phyloP scores from a whole-genome alignment of 139 green algal genomes.

The Coelastrella sp. region DNA sequence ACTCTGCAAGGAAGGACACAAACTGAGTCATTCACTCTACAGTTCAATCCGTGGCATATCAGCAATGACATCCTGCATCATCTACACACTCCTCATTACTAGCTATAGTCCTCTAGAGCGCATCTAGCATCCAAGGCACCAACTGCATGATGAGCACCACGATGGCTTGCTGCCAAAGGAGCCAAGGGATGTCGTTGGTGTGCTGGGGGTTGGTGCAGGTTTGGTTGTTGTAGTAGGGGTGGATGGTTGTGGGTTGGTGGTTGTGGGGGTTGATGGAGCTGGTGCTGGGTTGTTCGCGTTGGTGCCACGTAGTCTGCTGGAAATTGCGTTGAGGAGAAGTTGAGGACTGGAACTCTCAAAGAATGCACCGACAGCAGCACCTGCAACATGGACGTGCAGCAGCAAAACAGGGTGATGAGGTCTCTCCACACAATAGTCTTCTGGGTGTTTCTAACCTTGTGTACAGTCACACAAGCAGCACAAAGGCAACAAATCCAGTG shows the following conservation, averaged over 20 bases:
- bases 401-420: too few relatives aligned
- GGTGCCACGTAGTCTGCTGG: slow-evolving; percentile 28
- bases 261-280: neutral
- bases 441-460: too few relatives aligned
- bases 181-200: neutral
- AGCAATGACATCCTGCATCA: too few relatives aligned
- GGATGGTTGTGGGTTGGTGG: neutral
- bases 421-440: too few relatives aligned
- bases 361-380: slow-evolving; percentile 25
- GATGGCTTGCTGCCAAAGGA: slow-evolving; percentile 13
- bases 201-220: neutral
- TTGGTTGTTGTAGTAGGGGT: neutral
- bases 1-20: too few relatives aligned
- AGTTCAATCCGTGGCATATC: too few relatives aligned
- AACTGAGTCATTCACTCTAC: too few relatives aligned
- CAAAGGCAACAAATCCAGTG: too few relatives aligned
- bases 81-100: too few relatives aligned
- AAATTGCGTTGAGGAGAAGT: slow-evolving; percentile 50
- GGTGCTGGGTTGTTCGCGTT: neutral
- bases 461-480: too few relatives aligned
- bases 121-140: slow-evolving; percentile 53
- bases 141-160: slow-evolving; percentile 52
- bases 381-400: neutral
- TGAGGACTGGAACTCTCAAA: slow-evolving; percentile 53
- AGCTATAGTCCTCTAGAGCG: neutral